phyloP scores from a whole-genome alignment of 2,329 filamentous ascomycete species.

The Pestalotiopsis sp. region DNA sequence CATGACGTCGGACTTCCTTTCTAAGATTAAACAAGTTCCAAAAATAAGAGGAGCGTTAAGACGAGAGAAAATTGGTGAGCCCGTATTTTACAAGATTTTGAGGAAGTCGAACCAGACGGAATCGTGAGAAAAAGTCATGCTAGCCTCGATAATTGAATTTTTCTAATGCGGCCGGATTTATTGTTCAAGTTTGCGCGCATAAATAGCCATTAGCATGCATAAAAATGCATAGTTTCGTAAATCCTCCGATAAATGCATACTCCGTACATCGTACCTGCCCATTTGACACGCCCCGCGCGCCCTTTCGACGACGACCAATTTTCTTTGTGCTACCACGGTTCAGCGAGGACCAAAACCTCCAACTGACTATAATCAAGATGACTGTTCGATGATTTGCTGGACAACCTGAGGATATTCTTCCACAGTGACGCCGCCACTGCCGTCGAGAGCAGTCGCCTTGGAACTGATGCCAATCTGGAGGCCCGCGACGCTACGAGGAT shows the following conservation, averaged over 20 bases:
- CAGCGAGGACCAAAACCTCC: background rate
- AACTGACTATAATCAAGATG: background rate
- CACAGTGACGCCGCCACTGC: background rate
- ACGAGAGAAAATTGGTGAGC: background rate
- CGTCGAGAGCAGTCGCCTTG: background rate
- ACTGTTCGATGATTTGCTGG: conserved; percentile 3
- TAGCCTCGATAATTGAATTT: background rate
- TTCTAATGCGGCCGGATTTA: background rate
- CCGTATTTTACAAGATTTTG: background rate
- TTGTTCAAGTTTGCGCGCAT: too few species aligned
- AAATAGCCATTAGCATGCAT: too few species aligned
- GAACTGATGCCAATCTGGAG: background rate
- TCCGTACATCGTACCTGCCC: too few species aligned
- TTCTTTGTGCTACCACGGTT: background rate
- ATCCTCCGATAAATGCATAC: background rate
- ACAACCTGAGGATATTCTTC: background rate
- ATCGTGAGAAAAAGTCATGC: background rate
- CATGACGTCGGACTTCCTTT: background rate
- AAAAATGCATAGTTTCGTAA: background rate
- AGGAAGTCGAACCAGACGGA: background rate
- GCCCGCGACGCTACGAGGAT: background rate
- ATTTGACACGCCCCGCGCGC: background rate
- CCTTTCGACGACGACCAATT: background rate
- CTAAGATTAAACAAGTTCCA: background rate
- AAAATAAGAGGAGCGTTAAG: background rate